Base-by-base conservation (phyloP, 2,329 filamentous ascomycete species). In the Colletotrichum acutatum region DNA sequence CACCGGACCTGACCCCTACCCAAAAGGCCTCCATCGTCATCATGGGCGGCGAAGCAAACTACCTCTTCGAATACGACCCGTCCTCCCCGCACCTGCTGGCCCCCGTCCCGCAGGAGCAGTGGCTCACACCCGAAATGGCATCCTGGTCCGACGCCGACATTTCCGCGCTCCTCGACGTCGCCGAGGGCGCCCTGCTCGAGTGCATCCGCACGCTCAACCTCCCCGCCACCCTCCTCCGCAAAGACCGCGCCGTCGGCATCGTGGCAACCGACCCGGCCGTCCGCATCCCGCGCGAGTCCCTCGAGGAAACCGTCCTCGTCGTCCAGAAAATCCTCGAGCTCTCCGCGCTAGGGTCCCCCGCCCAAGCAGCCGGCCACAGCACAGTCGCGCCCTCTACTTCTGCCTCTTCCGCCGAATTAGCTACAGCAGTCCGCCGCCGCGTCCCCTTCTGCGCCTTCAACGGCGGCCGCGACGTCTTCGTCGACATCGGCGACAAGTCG, bases 391-490 rank as follows among this genome's bases (percentile, higher is more conserved):
- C 53, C 16, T 28, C 54, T 46, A 19, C 22, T 4, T 46, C 37
- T 46, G 16, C 19, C 14, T 14, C 34, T 14, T 14, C 66, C 22
- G 4, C 57, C 2, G 12, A 22, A 12, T 30, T 59, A 4, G 14
- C 63, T 26, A 24, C 26, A 28, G 24, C 42, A 4, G 6, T 24
- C 19, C 62, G 77, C 30, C 78, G 79, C 7, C 76, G 80, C 28
- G 85, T 99, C 37, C 97, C 97, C 0, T 99, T 98, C 80, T 99
- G 97, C 80, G 97, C 97, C 26, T 99, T 99, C 86, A 99, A 99
- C 82, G 97, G 96, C 66, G 97, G 97, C 12, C 96, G 97, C 74
- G 97, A 99, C 81, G 95, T 98, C 54, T 99, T 99, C 83, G 95
- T 99, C 66, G 97, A 99, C 81, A 98, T 99, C 79, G 97, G 97